Conservation (phyloP, 495 filamentous ascomycete species). For the Trichocladium antarcticum region DNA sequence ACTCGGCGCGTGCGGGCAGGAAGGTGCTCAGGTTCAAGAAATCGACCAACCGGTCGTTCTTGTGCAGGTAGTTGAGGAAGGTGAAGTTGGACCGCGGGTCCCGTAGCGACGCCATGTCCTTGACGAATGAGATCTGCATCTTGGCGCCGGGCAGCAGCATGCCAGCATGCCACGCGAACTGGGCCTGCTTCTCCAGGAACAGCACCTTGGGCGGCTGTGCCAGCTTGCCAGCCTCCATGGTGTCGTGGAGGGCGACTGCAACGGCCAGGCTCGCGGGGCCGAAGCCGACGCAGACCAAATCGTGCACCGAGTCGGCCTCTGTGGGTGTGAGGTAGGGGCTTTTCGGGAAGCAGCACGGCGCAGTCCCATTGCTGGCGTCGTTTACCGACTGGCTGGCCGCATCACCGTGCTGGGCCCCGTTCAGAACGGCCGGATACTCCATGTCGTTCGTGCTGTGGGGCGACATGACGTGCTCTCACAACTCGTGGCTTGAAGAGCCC, state of each 20-base stretch:
- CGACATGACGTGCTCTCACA: no score
- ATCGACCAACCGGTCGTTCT: constrained; percentile 63
- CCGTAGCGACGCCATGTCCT: constrained; percentile 82
- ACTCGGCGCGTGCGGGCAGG: constrained; percentile 75
- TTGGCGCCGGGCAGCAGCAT: constrained; percentile 88
- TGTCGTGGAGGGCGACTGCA: constrained; percentile 78
- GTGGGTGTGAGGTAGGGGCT: constrained; percentile 15
- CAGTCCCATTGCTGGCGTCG: constrained; percentile 8
- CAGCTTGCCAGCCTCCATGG: constrained; percentile 33
- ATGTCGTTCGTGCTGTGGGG: constrained; percentile 20
- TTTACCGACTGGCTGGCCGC: constrained; percentile 7
- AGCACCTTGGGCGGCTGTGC: constrained; percentile 51
- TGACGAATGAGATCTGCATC: constrained; percentile 98
- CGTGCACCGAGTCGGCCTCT: constrained; percentile 48
- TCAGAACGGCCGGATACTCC: constrained; percentile 8
- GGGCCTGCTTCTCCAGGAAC: constrained; percentile 74
- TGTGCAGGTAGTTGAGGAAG: constrained; percentile 86
- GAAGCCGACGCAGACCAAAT: constrained; percentile 85
- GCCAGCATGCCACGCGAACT: constrained; percentile 85
- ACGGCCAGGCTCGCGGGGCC: constrained; percentile 91
- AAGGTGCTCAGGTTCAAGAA: constrained; percentile 90
- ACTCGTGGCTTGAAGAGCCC: no score
- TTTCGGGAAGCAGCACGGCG: constrained; percentile 4
- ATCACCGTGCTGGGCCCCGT: constrained; percentile 2
- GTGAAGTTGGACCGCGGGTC: constrained; percentile 87